Evolutionary conservation across 2,329 filamentous ascomycete genomes (phyloP), one percentile per base, ranked within the genome.

Genomic region (Aureobasidium zeae): DNA sequence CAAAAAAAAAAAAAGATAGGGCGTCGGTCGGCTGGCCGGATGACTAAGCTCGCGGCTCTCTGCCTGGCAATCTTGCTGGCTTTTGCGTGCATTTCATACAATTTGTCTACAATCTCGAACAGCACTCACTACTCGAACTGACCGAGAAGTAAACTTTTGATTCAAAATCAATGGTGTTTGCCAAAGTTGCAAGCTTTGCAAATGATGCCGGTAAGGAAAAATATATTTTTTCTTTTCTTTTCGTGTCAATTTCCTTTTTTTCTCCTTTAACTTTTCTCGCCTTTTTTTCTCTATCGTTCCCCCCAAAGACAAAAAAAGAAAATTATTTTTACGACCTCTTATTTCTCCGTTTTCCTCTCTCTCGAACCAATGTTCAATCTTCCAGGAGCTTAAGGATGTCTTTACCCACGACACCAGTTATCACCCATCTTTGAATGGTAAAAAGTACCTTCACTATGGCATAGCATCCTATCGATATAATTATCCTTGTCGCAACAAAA

Each of bases 201-300:
- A 44, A 44, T 17, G 39, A 44, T 30, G 39, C 31, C 10, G 39
- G 39, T 44, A 35, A 10, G 39, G n/a, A n/a, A n/a, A n/a, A n/a
- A n/a, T n/a, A n/a, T 41, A 4, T 1, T 10, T 21, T 31, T 41
- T 25, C 8, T 24, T 3, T 7, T 31, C 3, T 31, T 12, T 19
- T 13, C 22, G 30, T 12, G 1, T 3, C 29, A 11, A 29, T 22
- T 39, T 7, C 2, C 13, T 21, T 20, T 43, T 30, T 16, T 5
- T 5, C 6, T 30, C 13, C 13, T 15, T 11, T 30, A n/a, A 30
- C 13, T 15, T 30, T 30, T 15, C 8, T n/a, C 8, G 5, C 28
- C 9, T 7, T 15, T n/a, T 5, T 5, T 15, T 30, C 13, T n/a
- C 28, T 5, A 11, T 15, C 13, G n/a, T 5, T 30, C 13, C 28